A percentile compares a stretch with the other conserved stretches of the same genome.
phyloP scores from a whole-genome alignment of 176 grass and related monocot species.

The Coix lacrymajobi region DNA sequence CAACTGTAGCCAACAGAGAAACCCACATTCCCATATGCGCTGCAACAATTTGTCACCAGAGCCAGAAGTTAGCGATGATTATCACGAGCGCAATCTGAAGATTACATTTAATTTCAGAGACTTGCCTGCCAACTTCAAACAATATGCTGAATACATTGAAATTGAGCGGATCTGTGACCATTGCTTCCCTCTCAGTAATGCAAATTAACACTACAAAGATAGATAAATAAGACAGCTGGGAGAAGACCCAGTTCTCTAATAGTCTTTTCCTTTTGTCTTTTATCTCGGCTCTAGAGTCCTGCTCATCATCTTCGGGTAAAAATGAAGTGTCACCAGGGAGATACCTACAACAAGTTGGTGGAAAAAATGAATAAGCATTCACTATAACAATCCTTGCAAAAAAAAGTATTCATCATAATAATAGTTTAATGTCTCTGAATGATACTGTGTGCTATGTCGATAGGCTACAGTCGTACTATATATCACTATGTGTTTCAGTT shows the following conservation, averaged over 20 bases:
- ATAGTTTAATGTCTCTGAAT: neutral
- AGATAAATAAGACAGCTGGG: constrained; percentile 57
- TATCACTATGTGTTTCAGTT: neutral
- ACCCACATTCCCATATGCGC: constrained; percentile 72
- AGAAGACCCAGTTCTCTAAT: constrained; percentile 56
- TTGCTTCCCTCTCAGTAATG: constrained; percentile 45
- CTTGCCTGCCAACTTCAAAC: constrained; percentile 74
- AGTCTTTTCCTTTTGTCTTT: constrained; percentile 33
- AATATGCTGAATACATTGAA: constrained; percentile 81
- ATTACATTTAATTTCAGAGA: neutral
- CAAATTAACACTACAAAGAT: constrained; percentile 61
- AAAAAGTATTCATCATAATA: neutral
- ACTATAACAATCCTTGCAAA: neutral
- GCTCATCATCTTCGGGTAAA: constrained; percentile 27
- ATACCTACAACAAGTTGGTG: constrained; percentile 39
- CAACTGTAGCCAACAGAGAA: constrained; percentile 72
- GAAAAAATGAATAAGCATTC: neutral
- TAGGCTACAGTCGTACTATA: neutral
- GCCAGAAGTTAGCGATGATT: constrained; percentile 5
- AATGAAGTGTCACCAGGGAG: constrained; percentile 56
- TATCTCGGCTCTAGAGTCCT: neutral
- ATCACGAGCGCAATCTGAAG: neutral
- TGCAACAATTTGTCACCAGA: constrained; percentile 25
- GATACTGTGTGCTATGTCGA: neutral
- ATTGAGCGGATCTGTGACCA: constrained; percentile 53